phyloP scores from a whole-genome alignment of 331 rosid species.

The Phaseolus coccineus region DNA sequence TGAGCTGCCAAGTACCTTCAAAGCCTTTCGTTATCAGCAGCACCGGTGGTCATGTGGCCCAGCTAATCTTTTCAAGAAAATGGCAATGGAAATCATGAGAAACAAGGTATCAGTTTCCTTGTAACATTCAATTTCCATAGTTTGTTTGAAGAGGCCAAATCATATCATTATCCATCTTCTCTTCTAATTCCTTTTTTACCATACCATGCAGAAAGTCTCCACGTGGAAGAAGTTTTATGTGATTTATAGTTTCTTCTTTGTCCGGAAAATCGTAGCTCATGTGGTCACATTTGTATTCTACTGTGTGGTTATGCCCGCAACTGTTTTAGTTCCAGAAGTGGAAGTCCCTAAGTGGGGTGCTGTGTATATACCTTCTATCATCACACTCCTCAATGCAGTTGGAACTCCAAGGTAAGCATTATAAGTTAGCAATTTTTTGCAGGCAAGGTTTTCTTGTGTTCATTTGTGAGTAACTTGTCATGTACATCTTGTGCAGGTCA shows the following conservation, averaged over 20 bases:
- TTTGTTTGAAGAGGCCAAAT: not conserved
- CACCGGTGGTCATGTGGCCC: constrained; percentile 98
- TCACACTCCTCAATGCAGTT: constrained; percentile 89
- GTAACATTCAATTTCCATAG: not conserved
- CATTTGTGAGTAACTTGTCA: not conserved
- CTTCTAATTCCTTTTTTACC: constrained; percentile 42
- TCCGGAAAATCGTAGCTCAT: constrained; percentile 86
- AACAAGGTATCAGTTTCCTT: constrained; percentile 63
- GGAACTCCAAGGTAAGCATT: constrained; percentile 82
- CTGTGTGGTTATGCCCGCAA: constrained; percentile 83
- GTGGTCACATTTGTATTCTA: constrained; percentile 82
- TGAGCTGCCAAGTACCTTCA: constrained; percentile 96
- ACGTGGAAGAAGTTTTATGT: constrained; percentile 84
- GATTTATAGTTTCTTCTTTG: constrained; percentile 92
- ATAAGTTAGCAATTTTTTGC: constrained; percentile 6
- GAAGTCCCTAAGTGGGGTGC: constrained; percentile 93
- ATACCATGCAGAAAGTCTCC: constrained; percentile 79
- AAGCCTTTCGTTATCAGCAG: constrained; percentile 91
- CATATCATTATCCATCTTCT: constrained; percentile 15
- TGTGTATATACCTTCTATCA: constrained; percentile 80
- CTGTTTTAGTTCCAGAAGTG: constrained; percentile 86
- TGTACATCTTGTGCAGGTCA: constrained; percentile 63
- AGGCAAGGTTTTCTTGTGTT: constrained; percentile 10
- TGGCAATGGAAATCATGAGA: constrained; percentile 80
- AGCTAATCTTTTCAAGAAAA: constrained; percentile 88